These are phyloP conservation scores for Elaeis guineensis DNA, from an alignment of 176 grass and related monocot genomes.

Conservation along the genomic window DNA sequence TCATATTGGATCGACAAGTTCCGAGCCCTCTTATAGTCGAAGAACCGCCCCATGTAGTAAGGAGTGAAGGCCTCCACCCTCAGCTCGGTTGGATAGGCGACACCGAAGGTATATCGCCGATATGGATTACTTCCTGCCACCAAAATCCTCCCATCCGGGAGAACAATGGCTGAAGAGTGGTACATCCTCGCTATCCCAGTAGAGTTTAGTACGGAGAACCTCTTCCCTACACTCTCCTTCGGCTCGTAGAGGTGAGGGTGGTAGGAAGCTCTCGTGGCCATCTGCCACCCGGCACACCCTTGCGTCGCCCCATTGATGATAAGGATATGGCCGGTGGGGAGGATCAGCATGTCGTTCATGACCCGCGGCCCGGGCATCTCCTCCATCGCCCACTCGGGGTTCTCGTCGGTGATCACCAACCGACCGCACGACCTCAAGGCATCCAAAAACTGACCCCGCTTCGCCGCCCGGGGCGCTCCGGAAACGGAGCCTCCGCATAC, in stretches of 20 bases:
- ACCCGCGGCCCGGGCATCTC: conserved; percentile 8
- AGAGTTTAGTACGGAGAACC: conserved; percentile 20
- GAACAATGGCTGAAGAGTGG: conserved; percentile 25
- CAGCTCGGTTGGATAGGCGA: conserved; percentile 30
- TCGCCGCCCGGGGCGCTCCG: conserved; percentile 14
- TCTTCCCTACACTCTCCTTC: not conserved
- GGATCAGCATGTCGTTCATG: conserved; percentile 16
- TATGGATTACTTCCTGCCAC: conserved; percentile 39
- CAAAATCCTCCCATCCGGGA: conserved; percentile 28
- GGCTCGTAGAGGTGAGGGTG: conserved; percentile 28
- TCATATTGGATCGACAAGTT: not conserved
- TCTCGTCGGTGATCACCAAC: conserved; percentile 10
- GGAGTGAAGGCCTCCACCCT: conserved; percentile 34
- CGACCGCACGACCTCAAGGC: conserved; percentile 26
- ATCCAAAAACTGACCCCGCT: conserved; percentile 6
- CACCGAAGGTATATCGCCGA: conserved; percentile 15
- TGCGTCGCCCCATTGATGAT: conserved; percentile 8
- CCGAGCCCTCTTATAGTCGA: not conserved
- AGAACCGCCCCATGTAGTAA: conserved; percentile 18
- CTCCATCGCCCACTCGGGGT: conserved; percentile 5
- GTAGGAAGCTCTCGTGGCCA: conserved; percentile 1
- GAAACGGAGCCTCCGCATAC: conserved; percentile 26
- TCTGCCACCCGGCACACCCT: conserved; percentile 16
- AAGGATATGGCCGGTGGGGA: conserved; percentile 2
- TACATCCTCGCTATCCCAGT: conserved; percentile 26